Evolutionary conservation across 768 basidiomycete genomes (phyloP).

Genomic region (Tulasnella sp.): DNA sequence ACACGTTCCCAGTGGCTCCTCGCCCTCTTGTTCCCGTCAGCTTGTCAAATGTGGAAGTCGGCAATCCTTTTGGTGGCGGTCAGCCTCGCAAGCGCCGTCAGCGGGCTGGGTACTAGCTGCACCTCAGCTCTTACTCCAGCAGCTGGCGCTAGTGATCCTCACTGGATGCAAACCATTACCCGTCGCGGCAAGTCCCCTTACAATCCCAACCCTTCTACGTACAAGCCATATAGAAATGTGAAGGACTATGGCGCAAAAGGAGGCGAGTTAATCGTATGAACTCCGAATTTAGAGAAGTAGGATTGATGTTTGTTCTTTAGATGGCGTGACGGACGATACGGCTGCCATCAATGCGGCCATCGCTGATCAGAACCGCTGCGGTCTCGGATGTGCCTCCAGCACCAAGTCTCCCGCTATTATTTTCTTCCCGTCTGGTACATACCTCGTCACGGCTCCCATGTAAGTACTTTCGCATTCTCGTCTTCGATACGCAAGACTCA

Average conservation of each 20-base stretch:
- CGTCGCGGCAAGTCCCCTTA: constrained; percentile 27
- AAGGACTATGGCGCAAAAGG: constrained; percentile 31
- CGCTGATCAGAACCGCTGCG: constrained; percentile 27
- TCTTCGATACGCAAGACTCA: neutral
- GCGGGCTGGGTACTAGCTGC: constrained; percentile 11
- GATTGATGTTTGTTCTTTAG: constrained; percentile 15
- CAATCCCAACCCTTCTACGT: constrained; percentile 27
- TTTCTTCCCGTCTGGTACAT: constrained; percentile 33
- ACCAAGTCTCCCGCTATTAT: constrained; percentile 30
- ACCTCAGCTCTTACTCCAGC: constrained; percentile 20
- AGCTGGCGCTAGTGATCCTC: constrained; percentile 24
- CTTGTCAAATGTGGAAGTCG: constrained; percentile 21
- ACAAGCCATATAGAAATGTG: constrained; percentile 30
- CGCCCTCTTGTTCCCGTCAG: neutral
- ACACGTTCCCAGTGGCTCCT: constrained; percentile 1
- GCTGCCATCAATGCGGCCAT: constrained; percentile 33
- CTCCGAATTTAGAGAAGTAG: neutral
- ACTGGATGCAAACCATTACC: constrained; percentile 30
- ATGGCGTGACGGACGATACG: constrained; percentile 32
- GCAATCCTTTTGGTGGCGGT: neutral
- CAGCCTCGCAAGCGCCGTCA: constrained; percentile 9
- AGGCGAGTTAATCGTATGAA: neutral
- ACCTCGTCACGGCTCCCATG: constrained; percentile 21
- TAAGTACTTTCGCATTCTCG: neutral
- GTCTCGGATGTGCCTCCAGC: constrained; percentile 24